Base-by-base conservation (phyloP, 2,329 filamentous ascomycete genomes). In the Cladosporium sp. region DNA sequence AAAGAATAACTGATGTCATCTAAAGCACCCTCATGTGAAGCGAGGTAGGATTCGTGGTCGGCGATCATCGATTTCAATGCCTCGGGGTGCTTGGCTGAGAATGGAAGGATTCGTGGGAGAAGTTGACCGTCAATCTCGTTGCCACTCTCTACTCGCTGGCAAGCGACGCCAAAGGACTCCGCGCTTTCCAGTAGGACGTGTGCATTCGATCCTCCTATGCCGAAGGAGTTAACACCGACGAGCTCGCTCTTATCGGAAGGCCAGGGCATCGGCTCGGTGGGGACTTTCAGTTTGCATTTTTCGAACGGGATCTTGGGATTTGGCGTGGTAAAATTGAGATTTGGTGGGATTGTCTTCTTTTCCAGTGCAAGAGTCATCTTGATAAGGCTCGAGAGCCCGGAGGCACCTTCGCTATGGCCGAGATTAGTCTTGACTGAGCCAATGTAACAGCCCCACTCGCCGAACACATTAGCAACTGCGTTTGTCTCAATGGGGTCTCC, bases 251-350 rank as follows among this genome's bases (percentile, higher is more conserved):
- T 57, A 8, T 55, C 25, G n/a, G 65, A 58, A 0, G 72, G 73
- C 15, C 71, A 73, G 12, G 66, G 68, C 9, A 67, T 53, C 1
- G 57, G 20, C 32, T 61, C 28, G 1, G 47, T 58, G 12, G 64
- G 60, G 7, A 68, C 48, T 8, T 59, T 25, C 3, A 67, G 20
- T 3, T 63, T 61, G 42, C 49, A 59, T 7, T 63, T 54, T 3
- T 60, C 55, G 19, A 64, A 35, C 9, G 37, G 19, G 1, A 82
- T 62, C 8, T 54, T 47, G 4, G 60, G 60, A 39, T 70, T 70
- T 4, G 61, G 54, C 1, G 56, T 59, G 36, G 64, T 50, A 35
- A 70, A 64, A n/a, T 60, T 60, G 12, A 59, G n/a, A 37, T 62
- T 69, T 10, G 65, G 66, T 15, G 64, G 64, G 28, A 72, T 65